Conservation (phyloP, 2,329 filamentous ascomycete species). For the Trichoderma arundinaceum region DNA sequence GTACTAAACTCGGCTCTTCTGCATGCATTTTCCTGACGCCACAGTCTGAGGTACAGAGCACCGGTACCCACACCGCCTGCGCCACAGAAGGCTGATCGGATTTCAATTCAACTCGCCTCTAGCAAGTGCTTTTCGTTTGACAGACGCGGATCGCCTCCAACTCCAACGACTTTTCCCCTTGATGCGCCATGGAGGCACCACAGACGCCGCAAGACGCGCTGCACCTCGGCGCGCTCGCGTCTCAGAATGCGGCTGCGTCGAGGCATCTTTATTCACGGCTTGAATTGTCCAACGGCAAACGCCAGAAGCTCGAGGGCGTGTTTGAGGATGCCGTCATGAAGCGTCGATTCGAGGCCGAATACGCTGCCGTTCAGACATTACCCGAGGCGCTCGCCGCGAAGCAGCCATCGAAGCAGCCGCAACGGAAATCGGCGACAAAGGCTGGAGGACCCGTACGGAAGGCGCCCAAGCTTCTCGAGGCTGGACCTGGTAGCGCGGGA, state of each 20-base stretch:
- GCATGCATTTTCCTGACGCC: neutral
- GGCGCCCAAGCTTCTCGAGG: conserved; percentile 50
- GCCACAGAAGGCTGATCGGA: conserved; percentile 44
- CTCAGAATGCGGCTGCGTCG: conserved; percentile 45
- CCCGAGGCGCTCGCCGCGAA: conserved; percentile 80
- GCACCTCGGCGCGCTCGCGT: conserved; percentile 44
- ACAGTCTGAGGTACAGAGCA: neutral
- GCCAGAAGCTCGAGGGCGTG: conserved; percentile 47
- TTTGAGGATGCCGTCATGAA: conserved; percentile 45
- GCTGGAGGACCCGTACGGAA: conserved; percentile 50
- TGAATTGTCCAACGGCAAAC: conserved; percentile 43
- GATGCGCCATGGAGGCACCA: conserved; percentile 43
- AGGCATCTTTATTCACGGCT: conserved; percentile 43
- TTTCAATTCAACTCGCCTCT: conserved; percentile 33
- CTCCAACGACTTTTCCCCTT: neutral
- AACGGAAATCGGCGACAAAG: conserved; percentile 50
- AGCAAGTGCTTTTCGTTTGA: conserved; percentile 35
- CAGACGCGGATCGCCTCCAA: conserved; percentile 8
- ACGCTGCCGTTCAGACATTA: conserved; percentile 76
- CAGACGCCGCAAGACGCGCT: conserved; percentile 43
- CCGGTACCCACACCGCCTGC: conserved; percentile 11
- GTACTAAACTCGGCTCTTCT: neutral
- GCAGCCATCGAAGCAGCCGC: conserved; percentile 57
- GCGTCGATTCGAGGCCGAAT: conserved; percentile 71
- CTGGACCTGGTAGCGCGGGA: conserved; percentile 43